Base-by-base conservation (phyloP, 176 grass and related monocot genomes). In the Bonia amplexicaulis region DNA sequence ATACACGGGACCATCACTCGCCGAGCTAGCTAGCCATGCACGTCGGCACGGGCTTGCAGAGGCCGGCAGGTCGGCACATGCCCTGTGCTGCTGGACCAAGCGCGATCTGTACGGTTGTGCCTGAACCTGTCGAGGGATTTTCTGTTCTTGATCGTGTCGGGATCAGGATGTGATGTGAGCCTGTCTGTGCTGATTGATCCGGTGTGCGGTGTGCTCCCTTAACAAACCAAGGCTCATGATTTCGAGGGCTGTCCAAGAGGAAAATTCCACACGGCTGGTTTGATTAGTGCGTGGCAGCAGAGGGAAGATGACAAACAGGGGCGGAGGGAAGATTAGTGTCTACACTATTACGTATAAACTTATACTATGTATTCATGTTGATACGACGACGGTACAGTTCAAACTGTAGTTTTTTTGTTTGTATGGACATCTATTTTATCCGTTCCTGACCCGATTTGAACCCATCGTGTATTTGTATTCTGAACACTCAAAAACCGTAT, bases 61-160 rank as follows among this genome's bases (percentile, higher is more conserved):
- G 14, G 46, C 1, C 44, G 57, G 69, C 78, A 87, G 31, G 31
- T 33, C 3, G 57, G 69, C 78, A 87, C 78, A 74, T 58, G 85
- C 67, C 45, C 17, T 54, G 67, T 65, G 26, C 53, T 59, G 46
- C 13, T 5, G 44, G 68, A 29, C 25, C 84, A 44, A 14, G 46
- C 1, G 82, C 19, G 39, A 22, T 69, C 6, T 45, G 69, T 13
- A 25, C 40, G 60, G 33, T 48, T 46, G 69, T 1, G 60, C 48
- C 23, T 37, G 48, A 40, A 57, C 66, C 9, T 45, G 74, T 73
- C 26, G 37, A 39, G 8, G 46, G 26, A 11, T 41, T 7, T 7
- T 17, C 15, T 81, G 47, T 75, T 37, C 8, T 66, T 17, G 40
- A 75, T 76, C 25, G 25, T 6, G 64, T 23, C 9, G 20, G 5